Base-by-base conservation (phyloP, 108 stramenopile genomes). In the Aurantiochytrium sp. region DNA sequence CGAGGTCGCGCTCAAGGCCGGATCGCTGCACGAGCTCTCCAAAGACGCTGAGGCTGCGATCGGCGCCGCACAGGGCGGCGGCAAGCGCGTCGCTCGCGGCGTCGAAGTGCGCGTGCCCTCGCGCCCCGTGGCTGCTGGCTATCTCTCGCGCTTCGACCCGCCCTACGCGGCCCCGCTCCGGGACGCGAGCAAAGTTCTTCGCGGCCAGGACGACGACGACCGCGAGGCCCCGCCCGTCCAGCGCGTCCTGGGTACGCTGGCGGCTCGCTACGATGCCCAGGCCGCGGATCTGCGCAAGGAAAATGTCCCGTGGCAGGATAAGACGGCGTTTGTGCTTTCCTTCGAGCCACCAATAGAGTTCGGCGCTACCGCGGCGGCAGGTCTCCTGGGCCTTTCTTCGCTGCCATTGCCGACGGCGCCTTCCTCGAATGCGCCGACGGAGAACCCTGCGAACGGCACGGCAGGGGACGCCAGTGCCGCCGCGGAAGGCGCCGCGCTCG, bases 331-430 rank as follows among this genome's bases (percentile, higher is more conserved):
- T 12, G 30, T 81, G 12, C 19, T 81, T 6, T 48, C 73, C 12
- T 81, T 81, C 12, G 73, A 81, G 24, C 73, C 73, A 24, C 73
- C 73, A 27, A 3, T 81, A 27, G 73, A 81, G 39, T 48, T 81
- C 27, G 73, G 73, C 17, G 12, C 24, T 30, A 42, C 36, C 39
- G 39, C 42, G 17, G 73, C 73, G 12, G 73, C 6, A 24, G 12
- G 42, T 12, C 17, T 81, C 19, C 42, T 81, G 6, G 12, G 19
- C 12, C 21, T 81, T 24, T 81, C 73, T 6, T 27, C 21, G 36
- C 73, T 81, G 10, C 39, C 59, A 10, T 2, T 19, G 8, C 27
- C 59, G 59, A 65, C 27, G 12, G 19, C 27, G 8, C 10, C 59
- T 30, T 34, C 59, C 19, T 30, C 59, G 1, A 34, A 65, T 65